Base-by-base conservation (phyloP, 108 stramenopile species). In the Craspedostauros australis region DNA sequence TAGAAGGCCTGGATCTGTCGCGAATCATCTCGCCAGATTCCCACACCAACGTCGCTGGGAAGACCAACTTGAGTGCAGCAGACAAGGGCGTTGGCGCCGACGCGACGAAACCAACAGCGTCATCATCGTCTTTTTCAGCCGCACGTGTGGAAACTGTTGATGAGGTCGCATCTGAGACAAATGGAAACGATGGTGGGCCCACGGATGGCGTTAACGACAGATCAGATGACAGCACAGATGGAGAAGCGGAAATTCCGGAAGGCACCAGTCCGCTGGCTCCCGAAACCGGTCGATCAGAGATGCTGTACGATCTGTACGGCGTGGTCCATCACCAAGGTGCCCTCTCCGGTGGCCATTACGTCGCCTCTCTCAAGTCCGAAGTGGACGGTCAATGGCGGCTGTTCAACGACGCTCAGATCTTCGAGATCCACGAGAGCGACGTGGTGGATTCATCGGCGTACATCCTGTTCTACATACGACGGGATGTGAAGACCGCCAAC, bases 291-390 rank as follows among this genome's bases (percentile, higher is more conserved):
- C 64, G 73, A 3, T 59, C 57, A 5, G 87, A 89, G 54, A 82
- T 74, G 64, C 52, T 84, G 31, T 92, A 92, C 31, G 91, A 92
- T 66, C 56, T 93, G 43, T 93, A 93, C 47, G 86, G 82, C n/a
- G 88, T 93, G 6, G 81, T 93, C 25, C 92, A 93, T 66, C 92
- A 93, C 46, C 87, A 87, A 70, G 92, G 92, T 14, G 92, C 87
- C 2, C 60, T 93, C 14, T 84, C 86, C 20, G 79, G 78, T 46
- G 92, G 92, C 4, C 92, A 93, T 45, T 93, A 93, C 62, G 92
- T 90, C 47, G 88, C 88, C 11, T 86, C 83, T 39, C 68, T 89
- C 5, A 89, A 86, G 60, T 86, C 86, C 6, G 88, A 93, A 39
- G 38, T 73, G 22, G 92, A 90, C 52, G 81, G 84, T 21, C 86